Conservation (phyloP, 345 rosid species). For the Laguncularia racemosa region DNA sequence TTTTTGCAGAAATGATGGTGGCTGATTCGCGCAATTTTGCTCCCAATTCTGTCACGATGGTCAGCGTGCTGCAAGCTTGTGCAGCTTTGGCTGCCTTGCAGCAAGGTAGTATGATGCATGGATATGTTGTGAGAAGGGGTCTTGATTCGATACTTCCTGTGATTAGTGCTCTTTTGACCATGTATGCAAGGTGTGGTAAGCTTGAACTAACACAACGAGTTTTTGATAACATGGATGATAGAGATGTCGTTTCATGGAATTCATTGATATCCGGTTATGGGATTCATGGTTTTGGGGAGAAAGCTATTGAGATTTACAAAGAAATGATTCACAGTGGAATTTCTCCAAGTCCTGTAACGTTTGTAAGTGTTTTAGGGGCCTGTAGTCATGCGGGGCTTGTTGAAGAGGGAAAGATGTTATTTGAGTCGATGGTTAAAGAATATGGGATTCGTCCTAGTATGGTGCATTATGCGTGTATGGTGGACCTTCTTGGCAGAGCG, state of each 20-base stretch:
- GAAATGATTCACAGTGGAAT: constrained; percentile 59
- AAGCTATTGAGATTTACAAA: constrained; percentile 52
- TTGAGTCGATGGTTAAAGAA: constrained; percentile 46
- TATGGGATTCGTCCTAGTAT: constrained; percentile 55
- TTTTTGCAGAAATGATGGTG: constrained; percentile 61
- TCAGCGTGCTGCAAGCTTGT: constrained; percentile 91
- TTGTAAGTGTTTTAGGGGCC: constrained; percentile 77
- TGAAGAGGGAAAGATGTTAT: constrained; percentile 66
- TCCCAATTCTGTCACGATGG: constrained; percentile 80
- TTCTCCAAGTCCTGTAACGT: constrained; percentile 55
- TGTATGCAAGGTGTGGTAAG: constrained; percentile 83
- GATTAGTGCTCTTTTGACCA: constrained; percentile 62
- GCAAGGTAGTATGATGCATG: constrained; percentile 81
- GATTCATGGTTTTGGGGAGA: constrained; percentile 70
- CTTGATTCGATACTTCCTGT: constrained; percentile 75
- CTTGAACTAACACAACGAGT: constrained; percentile 54
- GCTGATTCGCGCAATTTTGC: constrained; percentile 28
- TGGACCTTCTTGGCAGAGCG: constrained; percentile 93
- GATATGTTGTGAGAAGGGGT: constrained; percentile 61
- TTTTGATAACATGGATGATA: constrained; percentile 55
- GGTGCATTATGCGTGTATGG: constrained; percentile 98
- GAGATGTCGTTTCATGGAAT: constrained; percentile 85
- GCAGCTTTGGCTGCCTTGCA: constrained; percentile 77
- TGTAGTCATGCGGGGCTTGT: constrained; percentile 92
- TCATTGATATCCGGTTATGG: constrained; percentile 79